phyloP scores from a whole-genome alignment of 2,329 filamentous ascomycete species.

The Atkinsonella texensis region DNA sequence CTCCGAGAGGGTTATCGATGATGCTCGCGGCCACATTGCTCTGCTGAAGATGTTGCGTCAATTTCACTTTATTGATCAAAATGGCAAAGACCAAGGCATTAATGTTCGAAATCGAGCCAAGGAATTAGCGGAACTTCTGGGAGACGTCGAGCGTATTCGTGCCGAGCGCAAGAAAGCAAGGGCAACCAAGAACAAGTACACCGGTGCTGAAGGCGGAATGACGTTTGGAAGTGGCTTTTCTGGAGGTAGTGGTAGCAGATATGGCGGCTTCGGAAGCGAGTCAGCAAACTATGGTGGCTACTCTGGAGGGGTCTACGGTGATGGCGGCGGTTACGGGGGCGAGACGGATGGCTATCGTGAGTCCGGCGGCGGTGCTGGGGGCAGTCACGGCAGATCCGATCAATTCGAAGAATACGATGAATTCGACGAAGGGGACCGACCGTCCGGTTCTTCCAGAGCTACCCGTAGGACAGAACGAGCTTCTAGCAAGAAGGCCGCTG shows the following conservation, averaged over 20 bases:
- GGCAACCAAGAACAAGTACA: constrained; percentile 85
- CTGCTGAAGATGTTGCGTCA: constrained; percentile 96
- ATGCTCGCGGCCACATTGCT: constrained; percentile 88
- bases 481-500: constrained; percentile 28
- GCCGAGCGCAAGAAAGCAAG: constrained; percentile 80
- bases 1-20: constrained; percentile 93
- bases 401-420: constrained; percentile 97
- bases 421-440: constrained; percentile 62
- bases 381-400: constrained; percentile 51
- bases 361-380: constrained; percentile 86
- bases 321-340: constrained; percentile 72
- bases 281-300: constrained; percentile 59
- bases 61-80: constrained; percentile 92
- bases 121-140: constrained; percentile 84
- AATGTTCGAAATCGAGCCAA: constrained; percentile 96
- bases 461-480: constrained; percentile 21
- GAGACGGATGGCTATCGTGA: constrained; percentile 71
- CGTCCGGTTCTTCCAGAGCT: constrained; percentile 32
- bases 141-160: constrained; percentile 82
- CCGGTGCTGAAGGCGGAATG: constrained; percentile 77
- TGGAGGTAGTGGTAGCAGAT: constrained; percentile 41
- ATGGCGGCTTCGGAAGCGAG: constrained; percentile 87
- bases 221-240: constrained; percentile 44
- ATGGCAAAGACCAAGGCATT: constrained; percentile 96
- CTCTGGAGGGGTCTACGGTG: constrained; percentile 75